Percentiles rank a stretch among this genome's conserved stretches.
Evolutionary conservation across 1,284 basidiomycete species (phyloP).

Genomic region (Austropuccinia psidii): DNA sequence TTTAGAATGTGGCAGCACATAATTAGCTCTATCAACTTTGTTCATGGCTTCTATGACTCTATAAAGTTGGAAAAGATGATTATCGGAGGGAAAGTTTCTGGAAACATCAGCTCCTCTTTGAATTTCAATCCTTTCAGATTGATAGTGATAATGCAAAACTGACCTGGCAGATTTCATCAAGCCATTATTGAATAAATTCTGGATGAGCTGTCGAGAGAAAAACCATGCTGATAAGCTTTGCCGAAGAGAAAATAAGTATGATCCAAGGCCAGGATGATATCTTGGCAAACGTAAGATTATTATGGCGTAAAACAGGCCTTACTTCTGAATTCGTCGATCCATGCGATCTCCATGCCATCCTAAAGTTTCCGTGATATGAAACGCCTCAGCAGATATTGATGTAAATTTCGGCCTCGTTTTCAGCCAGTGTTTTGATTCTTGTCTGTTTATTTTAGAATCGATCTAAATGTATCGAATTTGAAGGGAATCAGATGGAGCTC

Average conservation of each 20-base stretch:
- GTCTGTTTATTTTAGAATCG: too few relatives aligned
- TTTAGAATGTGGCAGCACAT: neutral
- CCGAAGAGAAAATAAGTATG: neutral
- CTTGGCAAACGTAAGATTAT: neutral
- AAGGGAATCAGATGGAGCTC: too few relatives aligned
- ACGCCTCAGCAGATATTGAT: too few relatives aligned
- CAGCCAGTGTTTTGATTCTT: too few relatives aligned
- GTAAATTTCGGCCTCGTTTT: too few relatives aligned
- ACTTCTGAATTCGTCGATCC: conserved; percentile 22
- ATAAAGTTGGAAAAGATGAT: neutral
- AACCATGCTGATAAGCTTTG: neutral
- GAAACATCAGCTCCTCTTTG: neutral
- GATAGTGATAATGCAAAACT: too few relatives aligned
- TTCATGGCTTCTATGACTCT: conserved; percentile 58
- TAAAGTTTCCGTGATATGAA: too few relatives aligned
- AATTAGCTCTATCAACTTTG: conserved; percentile 58
- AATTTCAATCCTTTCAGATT: neutral
- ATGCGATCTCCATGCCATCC: conserved; percentile 28
- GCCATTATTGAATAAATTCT: conserved; percentile 16
- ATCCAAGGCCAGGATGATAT: neutral
- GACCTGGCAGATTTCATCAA: conserved; percentile 5
- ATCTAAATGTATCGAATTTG: too few relatives aligned
- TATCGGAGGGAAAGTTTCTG: neutral
- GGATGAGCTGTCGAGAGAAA: neutral
- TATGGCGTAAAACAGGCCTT: neutral